phyloP scores from a whole-genome alignment of 768 basidiomycete genomes.

The Porpolomopsis calyptriformis region DNA sequence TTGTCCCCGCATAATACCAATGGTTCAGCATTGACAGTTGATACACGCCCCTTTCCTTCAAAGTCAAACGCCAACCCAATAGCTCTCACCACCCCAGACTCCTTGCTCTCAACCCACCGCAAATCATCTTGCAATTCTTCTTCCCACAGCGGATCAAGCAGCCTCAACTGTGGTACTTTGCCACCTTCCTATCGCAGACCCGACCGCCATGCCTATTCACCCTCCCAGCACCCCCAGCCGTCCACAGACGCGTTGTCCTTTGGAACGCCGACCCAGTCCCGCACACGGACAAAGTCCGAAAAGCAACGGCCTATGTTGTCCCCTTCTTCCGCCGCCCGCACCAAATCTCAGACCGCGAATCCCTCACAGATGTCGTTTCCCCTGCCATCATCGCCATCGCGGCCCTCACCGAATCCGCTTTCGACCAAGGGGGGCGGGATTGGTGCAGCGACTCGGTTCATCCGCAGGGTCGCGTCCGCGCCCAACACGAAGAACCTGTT shows the following conservation, averaged over 20 bases:
- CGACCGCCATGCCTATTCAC: constrained; percentile 17
- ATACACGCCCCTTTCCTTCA: constrained; percentile 33
- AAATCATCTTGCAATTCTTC: constrained; percentile 75
- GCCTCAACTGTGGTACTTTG: constrained; percentile 39
- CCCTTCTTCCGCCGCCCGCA: constrained; percentile 15
- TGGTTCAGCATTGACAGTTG: constrained; percentile 37
- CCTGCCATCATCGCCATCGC: constrained; percentile 29
- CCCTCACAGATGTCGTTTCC: constrained; percentile 38
- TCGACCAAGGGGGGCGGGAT: constrained; percentile 55
- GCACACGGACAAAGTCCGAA: constrained; percentile 38
- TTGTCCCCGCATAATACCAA: constrained; percentile 28
- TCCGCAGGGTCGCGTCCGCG: constrained; percentile 91
- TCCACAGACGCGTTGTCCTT: constrained; percentile 32
- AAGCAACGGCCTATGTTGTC: constrained; percentile 26
- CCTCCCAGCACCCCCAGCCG: constrained; percentile 20
- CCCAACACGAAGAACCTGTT: constrained; percentile 94
- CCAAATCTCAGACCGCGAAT: constrained; percentile 32
- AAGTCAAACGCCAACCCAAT: constrained; percentile 24
- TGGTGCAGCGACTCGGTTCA: constrained; percentile 75
- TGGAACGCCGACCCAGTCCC: constrained; percentile 21
- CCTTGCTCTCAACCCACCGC: constrained; percentile 43
- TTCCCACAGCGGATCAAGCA: constrained; percentile 65
- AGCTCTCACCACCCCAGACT: constrained; percentile 35
- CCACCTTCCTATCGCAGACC: constrained; percentile 16
- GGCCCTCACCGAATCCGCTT: constrained; percentile 42